Conservation (phyloP, 768 basidiomycete genomes). For the Russula vinacea region DNA sequence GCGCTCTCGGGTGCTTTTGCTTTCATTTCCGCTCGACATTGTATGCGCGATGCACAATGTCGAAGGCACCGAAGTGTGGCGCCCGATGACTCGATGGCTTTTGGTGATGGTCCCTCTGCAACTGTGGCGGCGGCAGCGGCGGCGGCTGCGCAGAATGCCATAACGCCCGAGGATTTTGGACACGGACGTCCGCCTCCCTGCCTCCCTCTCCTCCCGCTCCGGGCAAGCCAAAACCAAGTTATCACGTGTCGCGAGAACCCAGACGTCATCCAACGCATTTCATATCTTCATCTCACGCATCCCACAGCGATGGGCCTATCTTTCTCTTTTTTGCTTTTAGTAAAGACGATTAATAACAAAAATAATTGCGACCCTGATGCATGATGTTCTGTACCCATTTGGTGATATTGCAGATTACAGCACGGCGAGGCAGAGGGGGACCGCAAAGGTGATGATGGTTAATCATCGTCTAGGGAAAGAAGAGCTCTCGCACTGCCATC, state of each 20-base stretch:
- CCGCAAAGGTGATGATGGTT: not conserved
- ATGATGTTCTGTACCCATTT: conserved; percentile 27
- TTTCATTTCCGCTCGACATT: conserved; percentile 1
- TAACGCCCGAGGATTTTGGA: not conserved
- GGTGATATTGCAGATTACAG: conserved; percentile 22
- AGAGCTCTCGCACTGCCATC: not conserved
- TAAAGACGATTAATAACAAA: not conserved
- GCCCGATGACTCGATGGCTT: not conserved
- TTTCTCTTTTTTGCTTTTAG: conserved; percentile 2
- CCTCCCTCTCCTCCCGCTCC: not conserved
- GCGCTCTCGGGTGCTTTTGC: not conserved
- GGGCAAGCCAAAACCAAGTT: not conserved
- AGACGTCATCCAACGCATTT: not conserved
- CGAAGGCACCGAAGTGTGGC: not conserved
- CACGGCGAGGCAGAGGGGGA: not conserved
- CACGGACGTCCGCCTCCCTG: not conserved
- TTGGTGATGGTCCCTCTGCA: not conserved
- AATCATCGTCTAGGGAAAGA: conserved; percentile 1
- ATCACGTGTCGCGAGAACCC: not conserved
- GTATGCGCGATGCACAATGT: not conserved
- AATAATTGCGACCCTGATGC: not conserved
- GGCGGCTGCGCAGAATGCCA: not conserved
- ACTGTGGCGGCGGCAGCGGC: too few species aligned
- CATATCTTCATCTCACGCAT: not conserved
- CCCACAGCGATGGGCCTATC: not conserved